These are phyloP conservation scores for Gautieria morchelliformis DNA, from an alignment of 768 basidiomycete species.

Conservation along the genomic window DNA sequence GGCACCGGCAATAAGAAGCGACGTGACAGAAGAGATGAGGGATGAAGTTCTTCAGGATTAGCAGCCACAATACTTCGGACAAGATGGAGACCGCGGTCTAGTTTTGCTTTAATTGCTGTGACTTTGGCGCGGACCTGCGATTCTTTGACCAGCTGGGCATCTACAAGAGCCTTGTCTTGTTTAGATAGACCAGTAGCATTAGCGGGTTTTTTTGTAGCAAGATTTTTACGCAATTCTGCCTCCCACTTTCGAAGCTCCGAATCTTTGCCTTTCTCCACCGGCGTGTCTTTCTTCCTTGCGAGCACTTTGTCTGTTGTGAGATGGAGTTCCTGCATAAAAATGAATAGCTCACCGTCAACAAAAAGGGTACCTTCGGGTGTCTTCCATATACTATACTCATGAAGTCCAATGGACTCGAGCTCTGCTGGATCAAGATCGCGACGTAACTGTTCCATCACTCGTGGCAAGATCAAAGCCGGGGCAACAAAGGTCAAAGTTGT, in stretches of 20 bases:
- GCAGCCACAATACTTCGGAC: slow-evolving; percentile 50
- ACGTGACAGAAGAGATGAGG: slow-evolving; percentile 49
- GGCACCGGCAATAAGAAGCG: slow-evolving; percentile 56
- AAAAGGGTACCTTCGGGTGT: slow-evolving; percentile 77
- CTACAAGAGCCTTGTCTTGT: slow-evolving; percentile 74
- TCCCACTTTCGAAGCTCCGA: slow-evolving; percentile 93
- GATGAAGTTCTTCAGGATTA: slow-evolving; percentile 40
- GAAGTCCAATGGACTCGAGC: slow-evolving; percentile 56
- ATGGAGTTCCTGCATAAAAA: neutral
- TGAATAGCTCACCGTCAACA: slow-evolving; percentile 53
- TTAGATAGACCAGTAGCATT: slow-evolving; percentile 53
- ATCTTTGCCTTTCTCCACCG: slow-evolving; percentile 69
- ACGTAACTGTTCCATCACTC: slow-evolving; percentile 56
- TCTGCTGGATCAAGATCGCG: slow-evolving; percentile 50
- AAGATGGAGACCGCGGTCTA: slow-evolving; percentile 64
- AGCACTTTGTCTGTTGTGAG: slow-evolving; percentile 39
- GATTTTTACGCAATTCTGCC: slow-evolving; percentile 76
- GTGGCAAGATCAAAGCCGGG: slow-evolving; percentile 56
- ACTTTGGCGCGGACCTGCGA: slow-evolving; percentile 55
- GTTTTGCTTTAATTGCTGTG: slow-evolving; percentile 35
- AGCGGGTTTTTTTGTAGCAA: slow-evolving; percentile 70
- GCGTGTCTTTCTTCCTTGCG: slow-evolving; percentile 43
- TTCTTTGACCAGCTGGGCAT: slow-evolving; percentile 79
- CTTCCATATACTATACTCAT: slow-evolving; percentile 76
- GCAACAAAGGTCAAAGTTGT: slow-evolving; percentile 76